These are phyloP conservation scores for Amanita rubescens DNA, from an alignment of 768 basidiomycete species.

Conservation along the genomic window DNA sequence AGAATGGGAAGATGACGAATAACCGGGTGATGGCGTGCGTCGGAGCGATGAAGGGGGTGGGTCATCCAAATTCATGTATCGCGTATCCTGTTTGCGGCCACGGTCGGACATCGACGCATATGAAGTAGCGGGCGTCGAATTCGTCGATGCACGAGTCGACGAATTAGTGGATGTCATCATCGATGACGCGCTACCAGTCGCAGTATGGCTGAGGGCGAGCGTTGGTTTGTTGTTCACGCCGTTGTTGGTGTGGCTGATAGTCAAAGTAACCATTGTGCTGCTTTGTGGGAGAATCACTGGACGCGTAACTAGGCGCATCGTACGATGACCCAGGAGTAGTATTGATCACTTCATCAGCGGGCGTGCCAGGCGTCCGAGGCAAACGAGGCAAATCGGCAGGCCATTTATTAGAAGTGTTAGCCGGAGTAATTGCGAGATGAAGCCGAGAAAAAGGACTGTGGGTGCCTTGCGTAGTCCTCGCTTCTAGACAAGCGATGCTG, in stretches of 20 bases:
- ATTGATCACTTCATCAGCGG: slow-evolving; percentile 10
- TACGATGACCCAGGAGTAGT: not conserved
- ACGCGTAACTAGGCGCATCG: not conserved
- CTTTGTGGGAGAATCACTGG: too few species aligned
- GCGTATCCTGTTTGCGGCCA: not conserved
- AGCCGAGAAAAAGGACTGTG: not conserved
- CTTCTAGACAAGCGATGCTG: slow-evolving; percentile 7
- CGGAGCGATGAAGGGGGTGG: slow-evolving; percentile 5
- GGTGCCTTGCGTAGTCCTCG: slow-evolving; percentile 5
- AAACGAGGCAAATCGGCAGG: slow-evolving; percentile 23
- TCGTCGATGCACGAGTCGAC: not conserved
- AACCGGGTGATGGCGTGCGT: slow-evolving; percentile 2
- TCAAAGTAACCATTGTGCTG: slow-evolving; percentile 6
- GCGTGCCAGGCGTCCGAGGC: slow-evolving; percentile 24
- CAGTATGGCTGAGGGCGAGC: not conserved
- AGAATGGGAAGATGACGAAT: slow-evolving; percentile 2
- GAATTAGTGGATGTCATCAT: not conserved
- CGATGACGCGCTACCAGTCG: not conserved
- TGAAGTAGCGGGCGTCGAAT: slow-evolving; percentile 2
- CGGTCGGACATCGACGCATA: not conserved
- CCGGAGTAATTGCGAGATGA: slow-evolving; percentile 2
- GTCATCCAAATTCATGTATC: slow-evolving; percentile 7
- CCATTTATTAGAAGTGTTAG: slow-evolving; percentile 12
- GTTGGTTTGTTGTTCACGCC: not conserved
- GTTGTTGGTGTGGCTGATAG: slow-evolving; percentile 6